A percentile compares a stretch with the other conserved stretches of the same genome.
These are phyloP conservation scores for Stromatinia cepivora DNA, from an alignment of 2,329 filamentous ascomycete species.

Conservation along the genomic window DNA sequence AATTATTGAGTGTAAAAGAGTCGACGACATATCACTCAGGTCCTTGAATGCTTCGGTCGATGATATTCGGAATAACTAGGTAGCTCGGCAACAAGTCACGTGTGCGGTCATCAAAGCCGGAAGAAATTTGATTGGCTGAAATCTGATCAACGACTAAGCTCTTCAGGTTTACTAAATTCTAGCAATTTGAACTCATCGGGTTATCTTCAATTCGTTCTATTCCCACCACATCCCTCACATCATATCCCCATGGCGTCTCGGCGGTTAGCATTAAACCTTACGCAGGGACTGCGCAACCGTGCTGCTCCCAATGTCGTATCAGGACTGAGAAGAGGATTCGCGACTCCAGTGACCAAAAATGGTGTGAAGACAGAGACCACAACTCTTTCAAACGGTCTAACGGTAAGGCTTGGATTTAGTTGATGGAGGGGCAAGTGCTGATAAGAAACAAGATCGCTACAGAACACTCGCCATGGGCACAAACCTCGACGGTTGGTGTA, in stretches of 20 bases:
- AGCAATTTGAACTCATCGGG: constrained; percentile 23
- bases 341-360: constrained; percentile 70
- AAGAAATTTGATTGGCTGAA: constrained; percentile 21
- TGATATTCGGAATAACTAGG: constrained; percentile 24
- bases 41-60: constrained; percentile 24
- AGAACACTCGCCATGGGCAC: constrained; percentile 96
- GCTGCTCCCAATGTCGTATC: constrained; percentile 77
- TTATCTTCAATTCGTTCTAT: constrained; percentile 30
- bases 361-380: constrained; percentile 91
- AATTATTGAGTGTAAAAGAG: constrained; percentile 22
- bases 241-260: constrained; percentile 77
- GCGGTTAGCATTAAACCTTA: constrained; percentile 93
- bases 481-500: constrained; percentile 96
- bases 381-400: constrained; percentile 95
- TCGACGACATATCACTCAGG: constrained; percentile 14
- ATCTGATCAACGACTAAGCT: constrained; percentile 24
- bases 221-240: constrained; percentile 30
- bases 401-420: constrained; percentile 54
- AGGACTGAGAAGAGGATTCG: constrained; percentile 81
- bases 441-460: constrained; percentile 75
- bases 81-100: constrained; percentile 23
- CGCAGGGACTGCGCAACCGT: constrained; percentile 85
- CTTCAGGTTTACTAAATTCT: constrained; percentile 25
- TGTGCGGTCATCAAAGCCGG: constrained; percentile 23
- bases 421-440: constrained; percentile 34